Evolutionary conservation across 257 asterid genomes (phyloP), one percentile per base, ranked within the genome.

Genomic region (Solanum sitiens): DNA sequence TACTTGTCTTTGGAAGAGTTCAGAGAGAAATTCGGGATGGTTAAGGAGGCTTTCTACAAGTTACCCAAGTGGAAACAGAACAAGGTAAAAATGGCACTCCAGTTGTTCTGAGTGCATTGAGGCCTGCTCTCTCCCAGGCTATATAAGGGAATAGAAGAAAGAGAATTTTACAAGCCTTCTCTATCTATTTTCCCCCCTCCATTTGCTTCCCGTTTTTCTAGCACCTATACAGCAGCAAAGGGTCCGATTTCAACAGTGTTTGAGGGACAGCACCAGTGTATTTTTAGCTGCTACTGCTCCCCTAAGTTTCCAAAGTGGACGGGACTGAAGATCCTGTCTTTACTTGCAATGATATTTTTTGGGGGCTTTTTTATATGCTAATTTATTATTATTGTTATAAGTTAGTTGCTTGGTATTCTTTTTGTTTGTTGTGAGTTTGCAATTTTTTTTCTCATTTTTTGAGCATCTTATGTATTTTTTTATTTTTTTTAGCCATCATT

Each of bases 61-160:
- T 89, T 97, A 90, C 99, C 99, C 16, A 97, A 96, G 91, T 97
- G 99, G 99, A 97, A 94, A 91, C 99, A 96, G 94, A 97, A 97
- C 79, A 97, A 97, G 93, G 92, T 96, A 44, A 97, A 97, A 92
- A 94, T 96, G 99, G 91, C 99, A 14, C 98, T 95, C 76, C 95
- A 95, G 23, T 88, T 97, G 89, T 96, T 96, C 93, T 96, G 91
- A 90, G 79, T 86, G 20, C 88, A 83, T 68, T 83, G 73, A 16
- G 40, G 88, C 88, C n/a, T 45, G 61, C 71, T 70, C 89, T 73
- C 75, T 53, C 87, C 86, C 71, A 42, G 89, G 88, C 35, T 88
- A 59, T 76, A 84, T 53, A 80, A 70, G 89, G 92, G 59, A 92
- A 89, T 84, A 65, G 76, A 88, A 85, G 87, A 67, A 87, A 72